These are phyloP conservation scores for Cystofilobasidium ferigula DNA, from an alignment of 768 basidiomycete genomes.

Conservation along the genomic window DNA sequence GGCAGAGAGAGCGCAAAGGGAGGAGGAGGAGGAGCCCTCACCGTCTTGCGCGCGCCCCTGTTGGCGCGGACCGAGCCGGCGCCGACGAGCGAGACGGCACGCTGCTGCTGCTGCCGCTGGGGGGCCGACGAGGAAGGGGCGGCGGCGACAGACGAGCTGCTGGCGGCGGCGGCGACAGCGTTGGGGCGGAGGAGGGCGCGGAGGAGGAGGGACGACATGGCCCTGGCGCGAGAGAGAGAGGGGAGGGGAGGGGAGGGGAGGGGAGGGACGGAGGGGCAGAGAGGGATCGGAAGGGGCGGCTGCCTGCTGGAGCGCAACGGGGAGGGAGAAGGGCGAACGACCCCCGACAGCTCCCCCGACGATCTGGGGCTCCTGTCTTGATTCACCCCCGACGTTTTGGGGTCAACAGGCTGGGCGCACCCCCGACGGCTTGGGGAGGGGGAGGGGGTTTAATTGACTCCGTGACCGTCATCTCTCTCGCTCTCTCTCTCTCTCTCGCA, in stretches of 20 bases:
- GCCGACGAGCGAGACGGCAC: not conserved
- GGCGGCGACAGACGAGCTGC: not conserved
- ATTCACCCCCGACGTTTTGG: too few relatives aligned
- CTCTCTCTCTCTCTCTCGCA: not conserved
- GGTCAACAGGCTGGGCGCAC: too few relatives aligned
- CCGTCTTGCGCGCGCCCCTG: constrained; percentile 11
- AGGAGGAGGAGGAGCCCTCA: not conserved
- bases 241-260: not conserved
- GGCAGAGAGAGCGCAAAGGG: not conserved
- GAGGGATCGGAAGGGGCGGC: too few relatives aligned
- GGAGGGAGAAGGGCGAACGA: too few relatives aligned
- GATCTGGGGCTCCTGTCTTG: too few relatives aligned
- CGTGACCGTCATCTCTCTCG: not conserved
- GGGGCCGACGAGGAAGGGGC: not conserved
- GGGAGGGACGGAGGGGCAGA: not conserved
- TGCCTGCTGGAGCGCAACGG: too few relatives aligned
- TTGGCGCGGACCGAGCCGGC: not conserved
- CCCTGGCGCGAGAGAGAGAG: not conserved
- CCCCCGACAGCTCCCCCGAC: too few relatives aligned
- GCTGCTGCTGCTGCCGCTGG: not conserved
- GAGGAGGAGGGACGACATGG: constrained; percentile 11
- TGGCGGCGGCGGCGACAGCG: not conserved
- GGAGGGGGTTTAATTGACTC: too few relatives aligned
- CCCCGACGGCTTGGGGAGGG: too few relatives aligned
- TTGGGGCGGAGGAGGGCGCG: constrained; percentile 1